A percentile compares a stretch with the other conserved stretches of the same genome.
Evolutionary conservation across 495 filamentous ascomycete species (phyloP).

Genomic region (Aspergillus bertholletiae): DNA sequence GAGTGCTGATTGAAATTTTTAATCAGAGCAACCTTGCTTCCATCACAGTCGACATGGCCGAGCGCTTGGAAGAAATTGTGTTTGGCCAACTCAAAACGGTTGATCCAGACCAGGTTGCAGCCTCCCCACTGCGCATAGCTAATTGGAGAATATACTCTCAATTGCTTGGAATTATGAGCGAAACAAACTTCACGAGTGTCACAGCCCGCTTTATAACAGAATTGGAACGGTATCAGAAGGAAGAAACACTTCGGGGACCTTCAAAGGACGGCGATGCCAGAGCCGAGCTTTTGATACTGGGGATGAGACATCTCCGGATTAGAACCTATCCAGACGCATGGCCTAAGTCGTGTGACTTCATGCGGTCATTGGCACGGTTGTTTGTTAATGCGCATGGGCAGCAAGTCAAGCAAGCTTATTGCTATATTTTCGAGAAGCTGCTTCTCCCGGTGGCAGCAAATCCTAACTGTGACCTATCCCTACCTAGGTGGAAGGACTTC

Average conservation of each 20-base stretch:
- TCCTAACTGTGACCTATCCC: constrained; percentile 66
- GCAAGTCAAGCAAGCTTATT: constrained; percentile 89
- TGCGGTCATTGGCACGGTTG: constrained; percentile 72
- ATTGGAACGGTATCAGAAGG: constrained; percentile 70
- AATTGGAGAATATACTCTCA: constrained; percentile 95
- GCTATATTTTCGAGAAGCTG: constrained; percentile 81
- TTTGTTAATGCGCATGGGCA: constrained; percentile 83
- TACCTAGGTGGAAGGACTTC: constrained; percentile 82
- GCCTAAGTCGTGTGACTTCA: constrained; percentile 83
- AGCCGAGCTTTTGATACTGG: constrained; percentile 78
- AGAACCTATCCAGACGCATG: constrained; percentile 67
- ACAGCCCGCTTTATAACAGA: constrained; percentile 75
- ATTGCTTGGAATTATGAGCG: constrained; percentile 91
- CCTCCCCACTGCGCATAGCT: constrained; percentile 76
- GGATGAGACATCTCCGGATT: constrained; percentile 85
- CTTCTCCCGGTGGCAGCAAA: constrained; percentile 83
- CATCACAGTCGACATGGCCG: constrained; percentile 84
- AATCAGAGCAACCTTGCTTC: constrained; percentile 77
- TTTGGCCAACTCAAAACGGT: constrained; percentile 85
- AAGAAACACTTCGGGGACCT: constrained; percentile 62
- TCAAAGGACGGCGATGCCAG: constrained; percentile 70
- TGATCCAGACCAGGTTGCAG: constrained; percentile 76
- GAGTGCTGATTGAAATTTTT: constrained; percentile 91
- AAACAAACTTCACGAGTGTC: constrained; percentile 81
- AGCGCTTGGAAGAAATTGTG: constrained; percentile 87